Evolutionary conservation across 148 eudicot species (phyloP), one percentile per base, ranked within the genome.

Genomic region (Vaccinium macrocarpon): DNA sequence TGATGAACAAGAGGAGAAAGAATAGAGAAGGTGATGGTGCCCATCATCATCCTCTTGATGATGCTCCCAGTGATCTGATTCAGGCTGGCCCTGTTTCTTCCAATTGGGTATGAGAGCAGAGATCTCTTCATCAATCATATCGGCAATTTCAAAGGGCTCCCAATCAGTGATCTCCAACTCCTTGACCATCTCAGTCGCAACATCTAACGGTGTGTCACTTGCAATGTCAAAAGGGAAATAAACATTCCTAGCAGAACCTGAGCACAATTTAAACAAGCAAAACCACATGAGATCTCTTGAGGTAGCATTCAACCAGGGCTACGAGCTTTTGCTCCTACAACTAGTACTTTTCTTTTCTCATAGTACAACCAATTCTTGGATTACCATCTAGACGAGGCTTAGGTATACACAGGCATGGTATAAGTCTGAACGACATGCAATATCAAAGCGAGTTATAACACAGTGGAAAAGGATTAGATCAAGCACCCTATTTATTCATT

Each of bases 181-280:
- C 92, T 89, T 89, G 82, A 90, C 92, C 92, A 90, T 90, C 80
- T 90, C 91, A 70, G 62, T 84, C 10, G 92, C 92, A 9, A 90
- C 92, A 32, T 89, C 90, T n/a, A 82, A 57, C 6, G 92, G 88
- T 5, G 90, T 89, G 82, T 90, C 92, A 66, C 57, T 86, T 19
- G 79, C 66, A 75, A 87, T 86, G 72, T 90, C 92, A 68, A 90
- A 90, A 1, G 92, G 92, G 52, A 90, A 90, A 82, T 73, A 90
- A 29, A 90, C 86, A n/a, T 89, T 86, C 68, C 87, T 87, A 1
- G 82, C 85, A 82, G 83, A 82, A 82, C 91, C 92, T 90, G 88
- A 57, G 18, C 57, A 85, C 59, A 72, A 42, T 27, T 46, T 11
- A 13, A 74, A 68, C 49, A 51, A 51, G n/a, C 59, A 50, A 10